Percentiles rank a stretch among this genome's conserved stretches.
phyloP scores from a whole-genome alignment of 805 yeast genomes.

The Vanderwaltozyma yarrowii region DNA sequence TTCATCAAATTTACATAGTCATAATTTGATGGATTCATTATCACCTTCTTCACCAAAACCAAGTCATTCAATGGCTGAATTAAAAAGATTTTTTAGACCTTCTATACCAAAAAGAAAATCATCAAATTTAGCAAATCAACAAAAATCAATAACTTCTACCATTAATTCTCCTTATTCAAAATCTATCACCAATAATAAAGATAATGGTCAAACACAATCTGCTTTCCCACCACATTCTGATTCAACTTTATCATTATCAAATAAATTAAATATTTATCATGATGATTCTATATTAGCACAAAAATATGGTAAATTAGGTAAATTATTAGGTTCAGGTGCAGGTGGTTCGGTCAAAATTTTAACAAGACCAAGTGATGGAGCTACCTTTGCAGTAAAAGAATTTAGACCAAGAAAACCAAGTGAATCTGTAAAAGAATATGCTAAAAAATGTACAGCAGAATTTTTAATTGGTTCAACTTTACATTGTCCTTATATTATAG shows the following conservation, averaged over 20 bases:
- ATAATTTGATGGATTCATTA: conserved; percentile 2
- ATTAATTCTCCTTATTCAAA: conserved; percentile 2
- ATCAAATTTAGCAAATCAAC: conserved; percentile 1
- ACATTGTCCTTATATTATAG: conserved; percentile 71
- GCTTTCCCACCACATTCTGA: conserved; percentile 30
- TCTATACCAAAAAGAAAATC: conserved; percentile 15
- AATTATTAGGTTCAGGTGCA: conserved; percentile 74
- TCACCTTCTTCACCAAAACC: conserved; percentile 21
- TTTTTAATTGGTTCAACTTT: conserved; percentile 77
- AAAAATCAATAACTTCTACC: conserved; percentile 9
- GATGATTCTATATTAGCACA: conserved; percentile 43
- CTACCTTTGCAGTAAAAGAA: conserved; percentile 75
- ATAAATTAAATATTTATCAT: conserved; percentile 33
- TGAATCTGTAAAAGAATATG: conserved; percentile 65
- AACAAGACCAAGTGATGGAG: conserved; percentile 56
- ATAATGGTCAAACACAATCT: conserved; percentile 25
- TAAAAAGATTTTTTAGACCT: conserved; percentile 65
- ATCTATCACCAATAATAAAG: conserved; percentile 11
- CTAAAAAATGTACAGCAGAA: conserved; percentile 83
- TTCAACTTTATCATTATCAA: conserved; percentile 25
- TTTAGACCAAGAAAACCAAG: conserved; percentile 62
- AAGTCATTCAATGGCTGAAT: conserved; percentile 51
- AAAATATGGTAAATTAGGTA: conserved; percentile 67
- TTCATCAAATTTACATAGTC: not conserved
- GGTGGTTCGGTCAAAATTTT: conserved; percentile 78